Conservation (phyloP, 768 basidiomycete genomes). For the Lentinus tigrinus region DNA sequence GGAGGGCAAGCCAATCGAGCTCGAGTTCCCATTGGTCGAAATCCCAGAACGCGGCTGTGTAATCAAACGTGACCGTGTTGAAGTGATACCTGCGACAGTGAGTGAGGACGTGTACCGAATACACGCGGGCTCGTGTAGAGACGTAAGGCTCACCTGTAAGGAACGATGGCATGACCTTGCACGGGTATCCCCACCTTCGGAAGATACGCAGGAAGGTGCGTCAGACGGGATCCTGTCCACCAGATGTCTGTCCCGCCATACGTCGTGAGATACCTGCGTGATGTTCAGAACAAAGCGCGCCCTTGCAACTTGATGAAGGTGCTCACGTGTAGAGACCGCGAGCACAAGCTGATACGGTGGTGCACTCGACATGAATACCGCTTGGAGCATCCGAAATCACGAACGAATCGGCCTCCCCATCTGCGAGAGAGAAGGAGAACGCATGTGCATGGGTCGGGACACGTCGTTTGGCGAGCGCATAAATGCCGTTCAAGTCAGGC, state of each 20-base stretch:
- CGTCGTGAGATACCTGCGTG: constrained; percentile 35
- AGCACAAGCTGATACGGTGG: constrained; percentile 36
- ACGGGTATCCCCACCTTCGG: constrained; percentile 32
- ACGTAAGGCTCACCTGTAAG: constrained; percentile 29
- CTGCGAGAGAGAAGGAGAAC: constrained; percentile 32
- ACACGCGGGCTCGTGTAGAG: too few relatives aligned
- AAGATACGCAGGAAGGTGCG: constrained; percentile 28
- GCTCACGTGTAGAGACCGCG: constrained; percentile 39
- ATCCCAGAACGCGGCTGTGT: constrained; percentile 40
- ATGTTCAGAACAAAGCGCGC: background rate
- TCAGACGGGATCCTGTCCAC: constrained; percentile 43
- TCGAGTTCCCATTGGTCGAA: constrained; percentile 40
- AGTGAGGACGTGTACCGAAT: background rate
- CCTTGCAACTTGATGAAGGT: too few relatives aligned
- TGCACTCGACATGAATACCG: constrained; percentile 34
- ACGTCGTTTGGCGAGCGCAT: constrained; percentile 34
- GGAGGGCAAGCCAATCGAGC: constrained; percentile 42
- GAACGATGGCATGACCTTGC: constrained; percentile 34
- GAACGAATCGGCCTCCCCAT: constrained; percentile 32
- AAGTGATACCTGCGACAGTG: constrained; percentile 30
- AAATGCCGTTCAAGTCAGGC: constrained; percentile 31
- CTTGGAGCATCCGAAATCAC: constrained; percentile 29
- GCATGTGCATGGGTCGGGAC: constrained; percentile 32
- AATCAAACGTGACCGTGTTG: constrained; percentile 43
- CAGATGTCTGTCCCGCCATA: constrained; percentile 40